phyloP scores from a whole-genome alignment of 2,329 filamentous ascomycete genomes.

The Paracoccidioides brasiliensis region DNA sequence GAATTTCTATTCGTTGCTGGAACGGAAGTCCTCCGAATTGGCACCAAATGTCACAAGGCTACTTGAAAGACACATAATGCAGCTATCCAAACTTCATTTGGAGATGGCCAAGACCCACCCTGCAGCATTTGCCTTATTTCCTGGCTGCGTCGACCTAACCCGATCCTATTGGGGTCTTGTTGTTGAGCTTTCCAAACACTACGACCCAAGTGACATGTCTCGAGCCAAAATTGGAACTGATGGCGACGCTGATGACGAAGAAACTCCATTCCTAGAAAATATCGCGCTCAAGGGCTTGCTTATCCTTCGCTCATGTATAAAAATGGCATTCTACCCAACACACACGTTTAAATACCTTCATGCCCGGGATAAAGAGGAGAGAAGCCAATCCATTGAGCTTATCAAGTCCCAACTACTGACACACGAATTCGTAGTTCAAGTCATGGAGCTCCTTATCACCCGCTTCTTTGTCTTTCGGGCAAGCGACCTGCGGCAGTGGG shows the following conservation, averaged over 20 bases:
- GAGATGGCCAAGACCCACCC: conserved; percentile 71
- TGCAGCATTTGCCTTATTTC: conserved; percentile 68
- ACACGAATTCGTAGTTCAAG: conserved; percentile 60
- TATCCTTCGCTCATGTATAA: conserved; percentile 67
- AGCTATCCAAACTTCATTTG: conserved; percentile 83
- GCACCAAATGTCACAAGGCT: conserved; percentile 42
- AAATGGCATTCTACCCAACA: conserved; percentile 67
- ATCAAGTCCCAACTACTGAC: conserved; percentile 65
- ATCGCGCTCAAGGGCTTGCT: conserved; percentile 73
- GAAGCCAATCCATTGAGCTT: conserved; percentile 52
- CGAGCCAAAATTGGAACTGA: conserved; percentile 30
- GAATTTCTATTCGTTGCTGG: conserved; percentile 55
- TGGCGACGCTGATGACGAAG: conserved; percentile 36
- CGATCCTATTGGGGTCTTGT: conserved; percentile 78
- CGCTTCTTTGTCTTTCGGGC: conserved; percentile 79
- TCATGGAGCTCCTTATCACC: conserved; percentile 74
- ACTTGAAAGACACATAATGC: conserved; percentile 75
- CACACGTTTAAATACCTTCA: conserved; percentile 76
- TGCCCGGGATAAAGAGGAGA: conserved; percentile 61
- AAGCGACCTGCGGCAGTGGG: conserved; percentile 79
- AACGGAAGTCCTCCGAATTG: conserved; percentile 42
- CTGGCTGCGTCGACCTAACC: conserved; percentile 63
- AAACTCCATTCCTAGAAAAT: conserved; percentile 55
- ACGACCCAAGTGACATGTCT: conserved; percentile 15
- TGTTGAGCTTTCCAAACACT: conserved; percentile 61